Base-by-base conservation (phyloP, 2,329 filamentous ascomycete genomes). In the Fusarium palustre region DNA sequence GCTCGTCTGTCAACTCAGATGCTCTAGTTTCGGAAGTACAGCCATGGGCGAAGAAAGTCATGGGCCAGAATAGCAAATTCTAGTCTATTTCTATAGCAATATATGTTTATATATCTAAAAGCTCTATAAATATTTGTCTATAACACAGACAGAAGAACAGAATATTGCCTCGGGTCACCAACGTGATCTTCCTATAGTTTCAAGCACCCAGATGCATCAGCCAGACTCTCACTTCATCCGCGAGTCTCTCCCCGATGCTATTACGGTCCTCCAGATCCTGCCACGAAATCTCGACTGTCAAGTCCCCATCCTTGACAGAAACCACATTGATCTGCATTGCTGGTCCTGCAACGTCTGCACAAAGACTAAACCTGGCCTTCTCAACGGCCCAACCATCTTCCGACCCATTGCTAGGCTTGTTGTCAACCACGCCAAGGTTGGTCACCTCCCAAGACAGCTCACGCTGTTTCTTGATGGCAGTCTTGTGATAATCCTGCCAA, bases 361-460 rank as follows among this genome's bases (percentile, higher is more conserved):
- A 57, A 3, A 64, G 8, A 6, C 49, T n/a, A 5, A 64, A 64
- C 2, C 59, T 58, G 3, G 50, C 33, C 3, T 24, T 58, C 0
- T 18, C 15, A 6, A 64, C 4, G 0, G 6, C n/a, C 45, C 60
- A 64, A 0, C 52, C 25, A 34, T 46, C 33, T 1, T 12, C 39
- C 12, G 24, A 43, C 5, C 12, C n/a, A 15, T 25, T 11, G 2
- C 53, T 34, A 1, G 3, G 4, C 12, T 46, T 16, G 1, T 11
- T 31, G 20, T 64, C 59, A 1, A 64, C 13, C 1, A 64, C 59
- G 3, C 60, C 60, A 3, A 64, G 33, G 2, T 64, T 64, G 1
- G 60, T 58, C 1, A 64, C 59, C 0, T 39, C 39, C 60, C 60
- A 64, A 0, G 60, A 64, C 2, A 64, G 7, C 4, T 57, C 59